Conservation (phyloP, 768 basidiomycete genomes). For the Pholiota conissans region DNA sequence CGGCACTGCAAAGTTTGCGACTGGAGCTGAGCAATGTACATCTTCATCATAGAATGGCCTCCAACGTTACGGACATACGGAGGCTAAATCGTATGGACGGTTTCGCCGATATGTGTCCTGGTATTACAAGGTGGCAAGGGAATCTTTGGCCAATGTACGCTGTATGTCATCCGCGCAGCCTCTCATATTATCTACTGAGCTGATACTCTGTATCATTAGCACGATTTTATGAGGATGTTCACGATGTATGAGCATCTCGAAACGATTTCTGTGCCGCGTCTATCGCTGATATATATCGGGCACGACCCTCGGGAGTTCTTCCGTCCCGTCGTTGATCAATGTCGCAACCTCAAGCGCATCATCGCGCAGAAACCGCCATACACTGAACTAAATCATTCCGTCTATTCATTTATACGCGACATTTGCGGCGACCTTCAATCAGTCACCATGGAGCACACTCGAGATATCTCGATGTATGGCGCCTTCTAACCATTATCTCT, state of each 20-base stretch:
- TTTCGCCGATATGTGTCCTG: conserved; percentile 13
- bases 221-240: conserved; percentile 11
- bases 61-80: conserved; percentile 2
- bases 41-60: conserved; percentile 8
- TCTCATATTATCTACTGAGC: not conserved
- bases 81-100: conserved; percentile 9
- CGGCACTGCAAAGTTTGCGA: conserved; percentile 6
- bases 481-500: not conserved
- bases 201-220: not conserved
- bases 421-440: not conserved
- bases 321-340: not conserved
- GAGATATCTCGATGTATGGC: not conserved
- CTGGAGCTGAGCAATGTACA: conserved; percentile 5
- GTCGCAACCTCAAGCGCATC: conserved; percentile 7
- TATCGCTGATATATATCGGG: conserved; percentile 7
- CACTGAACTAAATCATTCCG: conserved; percentile 7
- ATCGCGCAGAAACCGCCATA: conserved; percentile 12
- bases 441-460: not conserved
- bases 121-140: conserved; percentile 6
- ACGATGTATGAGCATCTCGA: conserved; percentile 13
- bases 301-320: conserved; percentile 9
- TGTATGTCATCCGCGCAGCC: conserved; percentile 2
- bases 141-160: conserved; percentile 12
- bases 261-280: conserved; percentile 8
- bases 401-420: not conserved